Evolutionary conservation across 345 rosid species (phyloP).

Genomic region (Arabis alpina): DNA sequence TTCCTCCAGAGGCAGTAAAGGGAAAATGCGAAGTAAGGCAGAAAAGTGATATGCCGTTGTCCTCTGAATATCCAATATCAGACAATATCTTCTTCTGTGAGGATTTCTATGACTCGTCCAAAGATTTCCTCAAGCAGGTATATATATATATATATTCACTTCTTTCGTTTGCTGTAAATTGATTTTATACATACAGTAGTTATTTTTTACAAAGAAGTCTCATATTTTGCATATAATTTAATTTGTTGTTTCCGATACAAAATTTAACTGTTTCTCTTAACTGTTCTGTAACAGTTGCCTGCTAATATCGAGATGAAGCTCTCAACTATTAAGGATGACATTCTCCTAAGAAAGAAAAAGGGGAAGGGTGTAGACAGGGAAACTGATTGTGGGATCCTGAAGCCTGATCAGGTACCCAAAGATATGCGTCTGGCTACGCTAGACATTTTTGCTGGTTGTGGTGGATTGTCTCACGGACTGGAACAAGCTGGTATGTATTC

Average conservation of each 20-base stretch:
- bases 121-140: conserved; percentile 80
- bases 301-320: conserved; percentile 54
- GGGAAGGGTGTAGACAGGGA: conserved; percentile 74
- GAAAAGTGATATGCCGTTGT: conserved; percentile 63
- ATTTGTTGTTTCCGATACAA: no score
- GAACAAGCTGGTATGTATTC: conserved; percentile 58
- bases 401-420: conserved; percentile 45
- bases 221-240: no score
- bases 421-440: conserved; percentile 57
- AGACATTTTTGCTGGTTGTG: conserved; percentile 90
- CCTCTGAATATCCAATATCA: conserved; percentile 51
- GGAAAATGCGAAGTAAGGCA: conserved; percentile 91
- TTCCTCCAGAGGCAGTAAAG: conserved; percentile 52
- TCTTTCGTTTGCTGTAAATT: not conserved
- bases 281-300: conserved; percentile 57
- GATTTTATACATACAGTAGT: not conserved
- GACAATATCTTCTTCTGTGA: conserved; percentile 89
- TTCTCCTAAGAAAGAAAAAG: conserved; percentile 66
- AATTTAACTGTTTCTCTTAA: conserved; percentile 4
- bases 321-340: conserved; percentile 54
- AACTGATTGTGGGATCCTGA: conserved; percentile 42
- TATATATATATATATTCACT: conserved; percentile 11
- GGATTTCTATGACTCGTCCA: conserved; percentile 66
- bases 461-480: conserved; percentile 79
- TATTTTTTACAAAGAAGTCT: no score